Evolutionary conservation across 371 early-diverging fungal species (phyloP), one percentile per base, ranked within the genome.

Genomic region (Rhizopus arrhizus): DNA sequence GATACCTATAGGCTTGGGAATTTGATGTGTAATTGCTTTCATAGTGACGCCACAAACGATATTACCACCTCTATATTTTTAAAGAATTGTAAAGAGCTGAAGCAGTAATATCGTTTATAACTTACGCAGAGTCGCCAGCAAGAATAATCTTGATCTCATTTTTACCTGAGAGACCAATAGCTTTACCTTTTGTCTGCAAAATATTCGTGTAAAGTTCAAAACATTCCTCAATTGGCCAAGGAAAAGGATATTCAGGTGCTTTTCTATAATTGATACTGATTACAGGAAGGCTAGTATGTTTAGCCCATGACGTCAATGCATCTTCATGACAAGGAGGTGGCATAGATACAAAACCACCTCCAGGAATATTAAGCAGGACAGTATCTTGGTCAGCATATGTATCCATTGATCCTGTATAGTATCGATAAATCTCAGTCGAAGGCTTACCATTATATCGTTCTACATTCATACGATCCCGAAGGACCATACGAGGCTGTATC

Each of bases 181-280:
- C 81, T 22, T 71, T 75, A 36, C 92, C 94, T 47, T 81, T 83
- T 16, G 85, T 85, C 52, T 82, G 77, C 2, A 83, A 72, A 11
- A 94, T 73, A n/a, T 67, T 55, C 7, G 84, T 69, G 73, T 97
- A 98, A 16, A 93, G 83, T 61, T 94, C 97, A 72, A 91, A 95
- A 68, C 95, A 94, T 69, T 98, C 95, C 53, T 95, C 89, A 15
- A 96, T 73, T 0, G 93, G 94, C 68, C 87, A 92, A 0, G 98
- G 97, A 69, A 92, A 98, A 22, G 98, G 96, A 59, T 85, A 86
- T 75, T 96, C 96, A 15, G 98, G 98, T 3, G 96, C 94, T 74
- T 98, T 98, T 51, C 87, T 91, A 62, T 97, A 97, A 63, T 98
- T 90, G 59, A 98, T 82, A 56, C 90, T 85, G 32, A 94, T 69